Base-by-base conservation (phyloP, 1,284 basidiomycete genomes). In the Ceratobasidium sp. region DNA sequence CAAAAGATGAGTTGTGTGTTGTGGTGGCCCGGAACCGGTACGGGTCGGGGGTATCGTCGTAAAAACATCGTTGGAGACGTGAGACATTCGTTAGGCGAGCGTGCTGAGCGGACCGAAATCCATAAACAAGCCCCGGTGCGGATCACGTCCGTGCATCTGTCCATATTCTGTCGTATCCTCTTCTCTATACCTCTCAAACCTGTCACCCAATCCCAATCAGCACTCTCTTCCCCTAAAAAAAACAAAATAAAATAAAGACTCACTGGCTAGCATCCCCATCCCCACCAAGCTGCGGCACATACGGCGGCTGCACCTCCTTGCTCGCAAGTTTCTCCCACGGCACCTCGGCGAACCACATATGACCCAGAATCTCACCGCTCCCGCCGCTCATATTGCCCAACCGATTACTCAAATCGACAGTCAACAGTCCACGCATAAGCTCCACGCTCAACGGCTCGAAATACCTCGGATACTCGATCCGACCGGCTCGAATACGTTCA, bases 271-370 rank as follows among this genome's bases (percentile, higher is more conserved):
- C 92, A 83, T 97, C 96, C 0, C 96, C 96, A 10, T 96, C 95
- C 20, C 94, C 91, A 40, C 86, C 88, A 73, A 96, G 94, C 83
- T 92, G 92, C 7, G 97, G 97, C 64, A 98, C 87, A 85, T 98
- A 99, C 4, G 97, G 97, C n/a, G 97, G 96, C 2, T 94, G 95
- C 77, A 99, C 98, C 83, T 98, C 96, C 79, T 96, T 88, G 69
- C 90, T 89, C 82, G 90, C 91, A 76, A 99, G 86, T 84, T 93
- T 91, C 78, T 91, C 91, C 97, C 97, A 99, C 81, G 97, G 95
- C 26, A 99, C 97, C 85, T 99, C 98, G 64, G 91, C 89, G 83
- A 98, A 99, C 97, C 97, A 99, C n/a, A 91, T 89, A 84, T 99
- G 97, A 10, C 92, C 92, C 82, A 99, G 98, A 79, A 99, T 96